Conservation (phyloP, 176 grass and related monocot species). For the Oryza punctata region DNA sequence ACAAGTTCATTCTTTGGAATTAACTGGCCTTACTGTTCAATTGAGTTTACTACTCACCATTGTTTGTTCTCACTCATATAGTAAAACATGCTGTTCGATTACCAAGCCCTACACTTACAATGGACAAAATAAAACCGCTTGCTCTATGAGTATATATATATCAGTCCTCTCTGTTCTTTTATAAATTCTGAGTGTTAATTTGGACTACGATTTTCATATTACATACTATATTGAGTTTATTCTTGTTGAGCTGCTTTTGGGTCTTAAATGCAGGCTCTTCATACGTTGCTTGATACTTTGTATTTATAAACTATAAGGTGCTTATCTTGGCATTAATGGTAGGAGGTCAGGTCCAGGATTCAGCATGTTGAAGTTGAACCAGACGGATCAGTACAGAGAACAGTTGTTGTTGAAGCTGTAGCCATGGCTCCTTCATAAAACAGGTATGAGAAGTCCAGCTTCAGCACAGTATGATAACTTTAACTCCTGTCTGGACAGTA, state of each 20-base stretch:
- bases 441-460: conserved; percentile 39
- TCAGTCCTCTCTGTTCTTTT: not conserved
- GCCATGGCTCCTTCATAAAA: conserved; percentile 46
- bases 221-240: not conserved
- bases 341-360: conserved; percentile 48
- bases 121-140: conserved; percentile 56
- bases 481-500: not conserved
- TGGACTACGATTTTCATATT: not conserved
- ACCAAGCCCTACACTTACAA: too few species aligned
- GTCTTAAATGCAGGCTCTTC: not conserved
- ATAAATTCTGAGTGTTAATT: conserved; percentile 20
- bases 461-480: conserved; percentile 8
- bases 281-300: not conserved
- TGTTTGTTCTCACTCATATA: not conserved
- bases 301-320: not conserved
- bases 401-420: conserved; percentile 49
- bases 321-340: conserved; percentile 6
- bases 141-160: conserved; percentile 57
- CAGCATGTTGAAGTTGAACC: conserved; percentile 2
- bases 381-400: conserved; percentile 56
- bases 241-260: not conserved
- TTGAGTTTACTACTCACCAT: conserved; percentile 12
- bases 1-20: conserved; percentile 29
- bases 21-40: conserved; percentile 56
- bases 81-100: not conserved